Percentiles rank a stretch among this genome's conserved stretches.
phyloP scores from a whole-genome alignment of 2,329 filamentous ascomycete genomes.

The Microsporum audouinii region DNA sequence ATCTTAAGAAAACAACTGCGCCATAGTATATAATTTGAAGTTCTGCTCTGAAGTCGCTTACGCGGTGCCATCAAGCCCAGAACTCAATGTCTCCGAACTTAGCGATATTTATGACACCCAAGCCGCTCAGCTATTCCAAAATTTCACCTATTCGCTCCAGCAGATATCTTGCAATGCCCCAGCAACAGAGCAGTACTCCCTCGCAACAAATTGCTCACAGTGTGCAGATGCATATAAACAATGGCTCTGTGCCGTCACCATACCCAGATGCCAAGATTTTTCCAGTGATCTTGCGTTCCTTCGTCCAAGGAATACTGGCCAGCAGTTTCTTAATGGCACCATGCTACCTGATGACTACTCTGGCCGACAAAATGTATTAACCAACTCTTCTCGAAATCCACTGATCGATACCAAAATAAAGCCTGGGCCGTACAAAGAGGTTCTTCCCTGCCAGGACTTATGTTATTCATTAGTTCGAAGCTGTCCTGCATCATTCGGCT shows the following conservation, averaged over 20 bases:
- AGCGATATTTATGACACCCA: conserved; percentile 66
- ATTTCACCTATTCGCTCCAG: conserved; percentile 70
- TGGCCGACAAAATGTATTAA: conserved; percentile 29
- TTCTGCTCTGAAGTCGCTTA: conserved; percentile 87
- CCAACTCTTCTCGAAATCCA: conserved; percentile 54
- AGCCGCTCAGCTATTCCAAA: conserved; percentile 56
- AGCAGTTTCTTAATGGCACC: conserved; percentile 57
- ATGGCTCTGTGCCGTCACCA: conserved; percentile 89
- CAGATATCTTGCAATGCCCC: conserved; percentile 77
- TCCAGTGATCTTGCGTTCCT: conserved; percentile 46
- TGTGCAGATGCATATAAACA: conserved; percentile 75
- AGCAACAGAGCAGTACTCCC: conserved; percentile 63
- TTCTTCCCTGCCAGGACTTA: conserved; percentile 76
- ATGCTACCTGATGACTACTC: conserved; percentile 21
- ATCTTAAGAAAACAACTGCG: conserved; percentile 62
- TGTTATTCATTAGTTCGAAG: conserved; percentile 78
- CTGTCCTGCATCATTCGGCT: conserved; percentile 66
- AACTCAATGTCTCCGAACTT: conserved; percentile 50
- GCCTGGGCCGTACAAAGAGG: conserved; percentile 87
- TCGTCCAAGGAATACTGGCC: conserved; percentile 59
- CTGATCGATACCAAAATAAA: conserved; percentile 59
- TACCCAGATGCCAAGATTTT: conserved; percentile 86
- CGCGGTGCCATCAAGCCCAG: conserved; percentile 73
- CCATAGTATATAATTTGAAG: conserved; percentile 70
- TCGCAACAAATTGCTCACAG: conserved; percentile 62